phyloP scores from a whole-genome alignment of 805 yeast genomes.

The Wickerhamiella dianesei region DNA sequence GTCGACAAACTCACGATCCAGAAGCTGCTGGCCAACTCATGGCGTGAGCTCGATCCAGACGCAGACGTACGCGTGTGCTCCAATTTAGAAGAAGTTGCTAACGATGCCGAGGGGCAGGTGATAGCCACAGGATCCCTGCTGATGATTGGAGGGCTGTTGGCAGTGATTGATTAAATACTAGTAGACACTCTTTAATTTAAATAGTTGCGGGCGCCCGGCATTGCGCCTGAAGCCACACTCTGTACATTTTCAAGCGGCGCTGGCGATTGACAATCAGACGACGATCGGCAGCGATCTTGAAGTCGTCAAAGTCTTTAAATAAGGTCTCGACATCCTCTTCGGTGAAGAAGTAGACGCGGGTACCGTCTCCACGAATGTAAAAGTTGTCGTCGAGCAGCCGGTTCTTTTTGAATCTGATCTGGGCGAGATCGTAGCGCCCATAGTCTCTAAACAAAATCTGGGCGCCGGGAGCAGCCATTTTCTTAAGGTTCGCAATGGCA shows the following conservation, averaged over 20 bases:
- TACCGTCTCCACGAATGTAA: constrained; percentile 95
- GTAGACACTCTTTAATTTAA: neutral
- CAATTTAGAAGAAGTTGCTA: constrained; percentile 64
- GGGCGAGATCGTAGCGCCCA: constrained; percentile 92
- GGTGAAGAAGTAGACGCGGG: constrained; percentile 91
- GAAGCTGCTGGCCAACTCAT: constrained; percentile 52
- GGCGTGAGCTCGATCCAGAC: constrained; percentile 39
- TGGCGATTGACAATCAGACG: constrained; percentile 83
- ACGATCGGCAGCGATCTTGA: constrained; percentile 76
- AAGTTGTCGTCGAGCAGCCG: constrained; percentile 82
- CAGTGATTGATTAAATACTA: constrained; percentile 46
- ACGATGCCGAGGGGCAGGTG: constrained; percentile 40
- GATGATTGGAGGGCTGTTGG: constrained; percentile 84
- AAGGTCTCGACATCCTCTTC: constrained; percentile 77
- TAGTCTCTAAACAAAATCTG: constrained; percentile 80
- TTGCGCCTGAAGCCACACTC: constrained; percentile 94
- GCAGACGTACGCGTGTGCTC: constrained; percentile 39
- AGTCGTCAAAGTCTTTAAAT: constrained; percentile 54
- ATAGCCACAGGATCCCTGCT: constrained; percentile 91
- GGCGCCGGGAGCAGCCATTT: constrained; percentile 85
- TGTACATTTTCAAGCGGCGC: constrained; percentile 84
- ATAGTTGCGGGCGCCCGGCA: constrained; percentile 29
- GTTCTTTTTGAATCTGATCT: constrained; percentile 80
- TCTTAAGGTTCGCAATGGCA: constrained; percentile 59
- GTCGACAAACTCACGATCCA: constrained; percentile 77